Evolutionary conservation across 306 rosid species (phyloP).

Genomic region (Glycine latifolia): DNA sequence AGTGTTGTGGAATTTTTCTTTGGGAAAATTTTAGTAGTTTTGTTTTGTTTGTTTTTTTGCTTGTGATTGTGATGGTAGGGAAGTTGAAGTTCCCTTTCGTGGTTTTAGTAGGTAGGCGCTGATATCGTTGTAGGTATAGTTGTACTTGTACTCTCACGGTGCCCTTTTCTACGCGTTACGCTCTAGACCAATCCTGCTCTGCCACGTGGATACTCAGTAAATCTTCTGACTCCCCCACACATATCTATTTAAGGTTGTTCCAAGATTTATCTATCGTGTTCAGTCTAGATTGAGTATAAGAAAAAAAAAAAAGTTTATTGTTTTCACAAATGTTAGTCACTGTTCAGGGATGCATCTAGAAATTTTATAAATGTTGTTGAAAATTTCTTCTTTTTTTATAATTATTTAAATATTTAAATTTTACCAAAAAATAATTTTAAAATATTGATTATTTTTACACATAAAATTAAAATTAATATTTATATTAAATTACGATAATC

Average conservation of each 20-base stretch:
- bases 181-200: background rate
- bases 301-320: too few species aligned
- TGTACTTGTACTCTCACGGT: background rate
- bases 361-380: too few species aligned
- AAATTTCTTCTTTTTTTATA: too few species aligned
- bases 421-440: too few species aligned
- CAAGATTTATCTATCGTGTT: background rate
- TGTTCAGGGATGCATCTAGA: too few species aligned
- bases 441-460: too few species aligned
- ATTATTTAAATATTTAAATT: too few species aligned
- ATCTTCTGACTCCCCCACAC: background rate
- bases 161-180: background rate
- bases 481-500: too few species aligned
- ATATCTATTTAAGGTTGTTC: background rate
- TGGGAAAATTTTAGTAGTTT: constrained; percentile 16
- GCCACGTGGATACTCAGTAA: constrained; percentile 37
- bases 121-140: constrained; percentile 39
- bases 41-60: background rate
- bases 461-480: too few species aligned
- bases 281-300: background rate
- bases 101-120: constrained; percentile 49
- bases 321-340: too few species aligned
- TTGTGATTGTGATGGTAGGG: background rate
- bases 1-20: background rate
- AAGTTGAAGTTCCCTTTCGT: background rate